phyloP scores from a whole-genome alignment of 2,329 filamentous ascomycete species.

The Fusarium sp. region DNA sequence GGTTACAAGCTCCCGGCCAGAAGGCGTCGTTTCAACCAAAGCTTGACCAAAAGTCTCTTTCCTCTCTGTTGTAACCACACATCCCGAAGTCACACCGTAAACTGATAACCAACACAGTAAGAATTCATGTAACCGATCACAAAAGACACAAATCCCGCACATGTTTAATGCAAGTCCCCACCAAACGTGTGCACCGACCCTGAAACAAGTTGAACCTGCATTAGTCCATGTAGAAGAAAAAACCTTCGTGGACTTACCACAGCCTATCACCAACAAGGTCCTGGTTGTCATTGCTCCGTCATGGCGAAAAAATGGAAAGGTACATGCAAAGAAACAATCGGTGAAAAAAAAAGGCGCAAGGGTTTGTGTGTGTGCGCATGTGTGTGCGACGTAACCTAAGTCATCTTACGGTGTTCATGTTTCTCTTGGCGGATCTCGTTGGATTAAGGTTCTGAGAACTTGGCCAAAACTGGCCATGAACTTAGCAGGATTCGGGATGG shows the following conservation, averaged over 20 bases:
- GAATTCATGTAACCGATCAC: neutral
- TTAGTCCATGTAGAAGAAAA: slow-evolving; percentile 21
- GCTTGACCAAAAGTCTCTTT: slow-evolving; percentile 6
- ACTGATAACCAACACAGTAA: neutral
- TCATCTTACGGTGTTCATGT: neutral
- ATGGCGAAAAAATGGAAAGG: slow-evolving; percentile 7
- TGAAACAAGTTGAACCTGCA: slow-evolving; percentile 43
- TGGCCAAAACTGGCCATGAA: neutral
- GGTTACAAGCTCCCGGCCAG: slow-evolving; percentile 2
- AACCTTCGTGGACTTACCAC: slow-evolving; percentile 31
- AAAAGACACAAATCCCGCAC: slow-evolving; percentile 26
- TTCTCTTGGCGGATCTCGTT: neutral
- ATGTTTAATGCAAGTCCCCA: slow-evolving; percentile 1
- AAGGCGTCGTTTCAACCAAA: slow-evolving; percentile 12
- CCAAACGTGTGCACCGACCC: slow-evolving; percentile 20
- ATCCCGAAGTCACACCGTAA: neutral
- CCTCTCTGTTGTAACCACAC: neutral
- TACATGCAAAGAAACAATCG: slow-evolving; percentile 15
- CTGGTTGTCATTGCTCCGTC: slow-evolving; percentile 26
- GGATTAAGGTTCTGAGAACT: neutral
- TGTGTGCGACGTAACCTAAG: neutral
- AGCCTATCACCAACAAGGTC: slow-evolving; percentile 35
- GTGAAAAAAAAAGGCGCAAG: slow-evolving; percentile 24
- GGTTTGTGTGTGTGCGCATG: neutral
- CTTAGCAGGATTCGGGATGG: neutral